A percentile compares a stretch with the other conserved stretches of the same genome.
Conservation (phyloP, 179 eudicot species). For the Carnegiea gigantea region DNA sequence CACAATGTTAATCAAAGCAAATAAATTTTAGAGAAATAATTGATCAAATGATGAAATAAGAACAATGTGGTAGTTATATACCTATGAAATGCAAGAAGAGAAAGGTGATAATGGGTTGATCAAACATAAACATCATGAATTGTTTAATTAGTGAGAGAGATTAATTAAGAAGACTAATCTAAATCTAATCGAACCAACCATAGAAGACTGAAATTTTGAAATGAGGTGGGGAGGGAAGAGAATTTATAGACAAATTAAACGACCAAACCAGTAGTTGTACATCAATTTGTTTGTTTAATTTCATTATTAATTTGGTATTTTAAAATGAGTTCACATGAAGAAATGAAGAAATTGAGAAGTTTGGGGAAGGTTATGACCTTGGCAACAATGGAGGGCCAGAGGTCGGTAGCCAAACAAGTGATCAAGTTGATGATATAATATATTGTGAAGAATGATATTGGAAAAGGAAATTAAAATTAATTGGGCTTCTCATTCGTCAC, state of each 20-base stretch:
- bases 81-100: constrained; percentile 23
- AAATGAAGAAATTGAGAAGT: not conserved
- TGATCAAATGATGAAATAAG: not conserved
- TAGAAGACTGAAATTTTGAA: not conserved
- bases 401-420: not conserved
- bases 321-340: not conserved
- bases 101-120: constrained; percentile 2
- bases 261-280: not conserved
- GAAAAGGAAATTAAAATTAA: too few relatives aligned
- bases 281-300: not conserved
- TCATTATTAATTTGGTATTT: not conserved
- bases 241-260: constrained; percentile 18
- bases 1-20: not conserved
- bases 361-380: not conserved
- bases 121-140: not conserved
- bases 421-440: not conserved
- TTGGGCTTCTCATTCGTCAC: too few relatives aligned
- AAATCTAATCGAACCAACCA: not conserved
- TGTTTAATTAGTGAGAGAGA: not conserved
- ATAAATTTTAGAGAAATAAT: not conserved
- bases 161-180: not conserved
- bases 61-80: not conserved
- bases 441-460: not conserved
- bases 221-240: constrained; percentile 9
- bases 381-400: not conserved